A percentile compares a stretch with the other conserved stretches of the same genome.
Conservation (phyloP, 192 early-diverging fungal species). For the Lobulomyces angularis region DNA sequence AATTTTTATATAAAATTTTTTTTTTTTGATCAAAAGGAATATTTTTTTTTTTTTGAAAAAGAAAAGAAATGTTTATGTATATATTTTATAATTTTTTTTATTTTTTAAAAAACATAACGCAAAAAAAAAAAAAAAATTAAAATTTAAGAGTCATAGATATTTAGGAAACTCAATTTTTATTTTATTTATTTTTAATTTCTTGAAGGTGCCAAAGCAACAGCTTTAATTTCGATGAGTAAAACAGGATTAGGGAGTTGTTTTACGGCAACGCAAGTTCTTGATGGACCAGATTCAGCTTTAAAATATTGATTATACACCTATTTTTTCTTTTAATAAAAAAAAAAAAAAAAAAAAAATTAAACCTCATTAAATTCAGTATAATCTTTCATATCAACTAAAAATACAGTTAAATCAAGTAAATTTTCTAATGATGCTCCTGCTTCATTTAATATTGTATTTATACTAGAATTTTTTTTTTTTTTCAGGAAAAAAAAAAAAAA, state of each 20-base stretch:
- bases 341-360: not conserved
- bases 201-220: conserved; percentile 35
- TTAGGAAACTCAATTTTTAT: too few species aligned
- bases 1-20: too few species aligned
- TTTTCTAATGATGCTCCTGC: conserved; percentile 42
- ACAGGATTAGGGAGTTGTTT: conserved; percentile 47
- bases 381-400: conserved; percentile 56
- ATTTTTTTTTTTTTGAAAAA: too few species aligned
- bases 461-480: conserved; percentile 28
- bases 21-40: too few species aligned
- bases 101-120: too few species aligned
- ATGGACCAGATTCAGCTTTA: conserved; percentile 38
- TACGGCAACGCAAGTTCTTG: conserved; percentile 55
- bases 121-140: too few species aligned
- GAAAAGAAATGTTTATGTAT: too few species aligned
- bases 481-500: too few species aligned
- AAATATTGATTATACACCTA: conserved; percentile 57
- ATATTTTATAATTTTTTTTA: too few species aligned
- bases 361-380: conserved; percentile 50
- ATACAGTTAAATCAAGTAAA: conserved; percentile 59
- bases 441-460: conserved; percentile 37
- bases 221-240: conserved; percentile 55
- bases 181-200: too few species aligned
- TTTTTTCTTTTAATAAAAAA: not conserved
- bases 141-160: too few species aligned